Conservation (phyloP, 108 stramenopile genomes). For the Cylindrotheca fusiformis region DNA sequence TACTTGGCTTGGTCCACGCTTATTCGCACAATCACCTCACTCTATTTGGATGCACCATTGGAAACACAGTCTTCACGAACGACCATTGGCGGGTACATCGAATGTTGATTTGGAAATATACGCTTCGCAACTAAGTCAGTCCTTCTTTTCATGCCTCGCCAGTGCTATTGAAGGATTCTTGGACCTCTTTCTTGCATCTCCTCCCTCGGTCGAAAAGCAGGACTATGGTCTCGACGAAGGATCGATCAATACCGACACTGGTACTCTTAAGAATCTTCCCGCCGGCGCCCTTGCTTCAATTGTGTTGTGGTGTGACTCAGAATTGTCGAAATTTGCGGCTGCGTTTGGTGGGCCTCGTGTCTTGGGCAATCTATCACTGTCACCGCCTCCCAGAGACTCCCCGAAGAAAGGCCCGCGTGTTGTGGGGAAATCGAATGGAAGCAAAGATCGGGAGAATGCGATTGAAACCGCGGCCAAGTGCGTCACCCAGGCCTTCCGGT, state of each 20-base stretch:
- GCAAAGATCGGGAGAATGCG: conserved; percentile 44
- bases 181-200: conserved; percentile 59
- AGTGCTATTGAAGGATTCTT: conserved; percentile 79
- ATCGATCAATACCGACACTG: conserved; percentile 37
- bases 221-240: conserved; percentile 35
- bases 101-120: conserved; percentile 83
- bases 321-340: conserved; percentile 73
- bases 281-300: conserved; percentile 75
- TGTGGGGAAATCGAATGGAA: conserved; percentile 21
- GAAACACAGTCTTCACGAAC: conserved; percentile 59
- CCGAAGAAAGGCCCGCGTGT: conserved; percentile 27
- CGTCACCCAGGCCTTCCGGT: conserved; percentile 79
- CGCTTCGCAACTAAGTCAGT: conserved; percentile 80
- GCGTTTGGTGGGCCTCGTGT: conserved; percentile 81
- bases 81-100: conserved; percentile 61
- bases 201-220: conserved; percentile 15
- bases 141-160: conserved; percentile 82
- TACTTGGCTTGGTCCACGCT: not conserved
- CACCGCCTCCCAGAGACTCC: conserved; percentile 52
- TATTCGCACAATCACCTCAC: not conserved
- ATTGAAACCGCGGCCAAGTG: conserved; percentile 84
- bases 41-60: not conserved
- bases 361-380: conserved; percentile 68
- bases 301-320: conserved; percentile 85
- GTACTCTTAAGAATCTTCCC: conserved; percentile 46